Base-by-base conservation (phyloP, 176 grass and related monocot genomes). In the Puya raimondii region DNA sequence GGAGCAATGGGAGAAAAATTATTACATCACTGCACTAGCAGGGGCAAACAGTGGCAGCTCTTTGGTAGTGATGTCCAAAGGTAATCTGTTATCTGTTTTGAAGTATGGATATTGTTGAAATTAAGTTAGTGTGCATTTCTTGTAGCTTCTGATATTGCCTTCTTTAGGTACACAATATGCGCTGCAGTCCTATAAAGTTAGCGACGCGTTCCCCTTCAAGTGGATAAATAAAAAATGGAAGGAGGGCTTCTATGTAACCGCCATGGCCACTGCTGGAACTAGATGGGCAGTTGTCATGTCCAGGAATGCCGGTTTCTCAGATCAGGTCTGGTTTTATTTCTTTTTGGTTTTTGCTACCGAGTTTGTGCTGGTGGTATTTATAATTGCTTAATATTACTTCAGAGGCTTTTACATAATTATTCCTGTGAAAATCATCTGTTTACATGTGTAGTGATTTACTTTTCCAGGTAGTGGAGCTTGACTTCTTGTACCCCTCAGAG, bases 221-320 rank as follows among this genome's bases (percentile, higher is more conserved):
- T 96, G 92, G 92, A 96, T 96, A 86, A 96, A 91, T 78, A 96
- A 91, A 76, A 96, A 91, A 73, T 96, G 88, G 92, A 96, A 88
- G 83, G 92, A 96, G 59, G 88, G 83, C 15, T 96, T 96, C 59
- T 87, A 73, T 20, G 92, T 96, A 66, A 96, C 88, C 58, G 81
- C 92, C 64, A 96, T 91, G 92, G 88, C 88, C 21, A 89, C 92
- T 70, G 80, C 92, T 64, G 88, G 92, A 72, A 91, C 63, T 64
- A 57, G 88, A 66, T 91, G 92, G 92, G 92, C 85, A 16, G 83
- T 96, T 66, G 85, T 96, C 70, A 85, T 96, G 92, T 91, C 92
- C 16, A 74, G 85, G 42, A 91, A 96, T 85, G 83, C 88, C 67
- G 92, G 92, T 20, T 91, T 91, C 73, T 69, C 84, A 56, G 73